phyloP scores from a whole-genome alignment of 2,329 filamentous ascomycete genomes.

The Helicocarpus griseus region DNA sequence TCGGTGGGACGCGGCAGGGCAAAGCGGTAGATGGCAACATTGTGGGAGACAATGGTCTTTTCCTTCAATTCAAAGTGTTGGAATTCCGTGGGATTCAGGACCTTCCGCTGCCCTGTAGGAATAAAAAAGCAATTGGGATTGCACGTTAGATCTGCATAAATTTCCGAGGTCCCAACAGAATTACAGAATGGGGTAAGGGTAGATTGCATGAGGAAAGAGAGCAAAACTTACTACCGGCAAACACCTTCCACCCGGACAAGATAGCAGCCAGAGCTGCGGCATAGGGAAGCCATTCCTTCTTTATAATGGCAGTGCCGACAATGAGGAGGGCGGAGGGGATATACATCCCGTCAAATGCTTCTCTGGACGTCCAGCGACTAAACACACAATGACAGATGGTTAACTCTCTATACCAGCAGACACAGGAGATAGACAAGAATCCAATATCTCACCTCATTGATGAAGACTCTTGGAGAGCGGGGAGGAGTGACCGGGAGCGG shows the following conservation, averaged over 20 bases:
- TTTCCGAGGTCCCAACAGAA: neutral
- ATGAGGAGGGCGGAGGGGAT: constrained; percentile 73
- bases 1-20: constrained; percentile 64
- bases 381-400: neutral
- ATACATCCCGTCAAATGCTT: constrained; percentile 70
- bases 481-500: neutral
- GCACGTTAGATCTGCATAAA: neutral
- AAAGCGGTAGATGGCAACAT: constrained; percentile 98
- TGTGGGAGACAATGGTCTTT: constrained; percentile 94
- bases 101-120: constrained; percentile 59
- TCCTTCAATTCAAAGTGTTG: constrained; percentile 88
- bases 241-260: constrained; percentile 63
- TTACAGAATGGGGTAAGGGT: neutral
- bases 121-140: neutral
- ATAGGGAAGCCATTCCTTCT: constrained; percentile 65
- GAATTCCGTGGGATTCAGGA: constrained; percentile 78
- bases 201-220: no score
- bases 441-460: neutral
- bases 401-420: neutral
- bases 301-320: constrained; percentile 65
- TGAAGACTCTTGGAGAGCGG: neutral
- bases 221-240: constrained; percentile 53
- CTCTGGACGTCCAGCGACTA: constrained; percentile 20
- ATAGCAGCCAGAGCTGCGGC: constrained; percentile 57
- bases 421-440: neutral